Base-by-base conservation (phyloP, 768 basidiomycete species). In the Boletus barrowsii region DNA sequence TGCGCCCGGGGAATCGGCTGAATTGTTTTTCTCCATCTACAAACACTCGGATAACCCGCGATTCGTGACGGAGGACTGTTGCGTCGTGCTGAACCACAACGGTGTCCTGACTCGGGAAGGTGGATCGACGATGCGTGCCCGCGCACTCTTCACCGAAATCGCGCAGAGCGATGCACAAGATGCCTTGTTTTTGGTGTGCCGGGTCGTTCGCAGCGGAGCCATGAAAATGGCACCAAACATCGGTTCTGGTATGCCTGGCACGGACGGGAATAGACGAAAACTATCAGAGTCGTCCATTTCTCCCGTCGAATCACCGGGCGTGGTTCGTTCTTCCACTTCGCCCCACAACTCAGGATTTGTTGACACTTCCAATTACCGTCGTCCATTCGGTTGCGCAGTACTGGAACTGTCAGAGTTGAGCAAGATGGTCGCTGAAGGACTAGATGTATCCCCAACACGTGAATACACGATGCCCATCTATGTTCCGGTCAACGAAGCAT, bases 351-450 rank as follows among this genome's bases (percentile, higher is more conserved):
- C 43, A 61, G 67, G 57, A 54, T 65, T 40, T 47, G 57, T 44
- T 24, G 82, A 82, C 10, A 53, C 62, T n/a, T 58, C 70, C 24
- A 80, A 81, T 51, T 88, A 88, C 63, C 82, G 96, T 36, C 76
- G 96, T 47, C 96, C 96, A 0, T 93, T 98, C 66, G 96, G 94
- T n/a, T 97, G 93, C 66, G 96, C 96, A 3, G 87, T 97, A 10
- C 73, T 98, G 50, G 92, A 97, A 63, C 72, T 98, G 37, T 83
- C 84, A 0, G 88, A 91, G 62, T 72, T 94, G 50, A 79, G 73
- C 59, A 84, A 82, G 64, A 83, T 90, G 75, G 74, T 81, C 3
- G 72, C 76, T 0, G 90, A 93, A 35, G 79, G 82, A 47, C 62
- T 74, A 14, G 87, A 90, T 55, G 77, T 84, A 2, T 81, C 83